Conservation (phyloP, 163 green algal species). For the Coccomyxa subellipsoidea region DNA sequence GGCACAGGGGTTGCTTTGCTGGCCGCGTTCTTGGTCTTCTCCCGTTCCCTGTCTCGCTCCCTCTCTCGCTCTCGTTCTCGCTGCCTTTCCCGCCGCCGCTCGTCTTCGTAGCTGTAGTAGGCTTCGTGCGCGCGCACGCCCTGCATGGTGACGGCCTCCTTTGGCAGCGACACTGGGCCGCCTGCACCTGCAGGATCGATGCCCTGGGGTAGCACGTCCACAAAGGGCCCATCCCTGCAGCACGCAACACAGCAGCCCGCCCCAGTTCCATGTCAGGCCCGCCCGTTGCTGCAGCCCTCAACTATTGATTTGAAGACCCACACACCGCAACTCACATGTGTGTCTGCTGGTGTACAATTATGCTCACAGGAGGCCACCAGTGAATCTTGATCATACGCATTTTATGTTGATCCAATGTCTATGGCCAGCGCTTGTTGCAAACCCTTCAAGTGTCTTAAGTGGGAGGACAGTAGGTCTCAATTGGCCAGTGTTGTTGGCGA, state of each 20-base stretch:
- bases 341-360: too few relatives aligned
- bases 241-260: not conserved
- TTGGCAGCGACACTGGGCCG: conserved; percentile 20
- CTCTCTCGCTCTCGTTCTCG: not conserved
- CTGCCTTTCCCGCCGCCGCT: not conserved
- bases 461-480: not conserved
- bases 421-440: too few relatives aligned
- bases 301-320: too few relatives aligned
- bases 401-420: too few relatives aligned
- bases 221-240: conserved; percentile 20
- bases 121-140: not conserved
- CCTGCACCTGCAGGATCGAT: conserved; percentile 50
- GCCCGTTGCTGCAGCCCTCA: not conserved
- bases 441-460: too few relatives aligned
- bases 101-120: not conserved
- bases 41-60: not conserved
- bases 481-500: not conserved
- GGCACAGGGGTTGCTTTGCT: not conserved
- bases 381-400: too few relatives aligned
- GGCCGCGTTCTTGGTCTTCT: not conserved
- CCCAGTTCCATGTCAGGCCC: not conserved
- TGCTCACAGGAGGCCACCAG: too few relatives aligned
- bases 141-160: not conserved
- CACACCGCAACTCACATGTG: not conserved
- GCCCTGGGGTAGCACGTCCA: conserved; percentile 56